Percentiles rank a stretch among this genome's conserved stretches.
Conservation (phyloP, 2,329 filamentous ascomycete species). For the Clarireedia paspali region DNA sequence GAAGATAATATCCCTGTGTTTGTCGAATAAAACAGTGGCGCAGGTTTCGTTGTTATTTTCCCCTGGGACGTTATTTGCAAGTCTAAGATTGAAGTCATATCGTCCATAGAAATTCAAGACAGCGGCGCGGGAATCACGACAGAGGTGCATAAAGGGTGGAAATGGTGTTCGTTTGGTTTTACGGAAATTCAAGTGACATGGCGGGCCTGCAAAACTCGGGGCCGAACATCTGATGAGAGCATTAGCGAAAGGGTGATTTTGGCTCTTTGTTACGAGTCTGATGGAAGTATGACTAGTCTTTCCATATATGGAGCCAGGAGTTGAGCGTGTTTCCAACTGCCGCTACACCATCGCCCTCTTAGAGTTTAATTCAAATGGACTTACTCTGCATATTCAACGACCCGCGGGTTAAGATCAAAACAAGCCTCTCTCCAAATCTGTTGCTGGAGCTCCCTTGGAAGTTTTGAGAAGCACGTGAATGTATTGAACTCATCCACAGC, state of each 20-base stretch:
- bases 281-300: background rate
- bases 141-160: background rate
- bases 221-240: background rate
- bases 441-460: background rate
- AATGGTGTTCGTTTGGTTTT: background rate
- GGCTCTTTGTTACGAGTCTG: background rate
- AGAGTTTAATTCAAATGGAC: background rate
- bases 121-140: background rate
- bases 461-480: background rate
- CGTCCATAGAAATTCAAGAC: background rate
- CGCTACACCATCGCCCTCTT: background rate
- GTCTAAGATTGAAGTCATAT: background rate
- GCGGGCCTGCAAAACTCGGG: background rate
- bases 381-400: background rate
- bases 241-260: background rate
- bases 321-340: background rate
- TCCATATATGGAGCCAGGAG: background rate
- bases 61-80: background rate
- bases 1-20: background rate
- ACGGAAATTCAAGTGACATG: background rate
- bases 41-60: background rate
- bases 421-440: background rate
- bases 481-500: background rate
- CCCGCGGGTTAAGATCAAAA: background rate
- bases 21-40: background rate